Evolutionary conservation across 306 rosid species (phyloP).

Genomic region (Vachellia collinsii): DNA sequence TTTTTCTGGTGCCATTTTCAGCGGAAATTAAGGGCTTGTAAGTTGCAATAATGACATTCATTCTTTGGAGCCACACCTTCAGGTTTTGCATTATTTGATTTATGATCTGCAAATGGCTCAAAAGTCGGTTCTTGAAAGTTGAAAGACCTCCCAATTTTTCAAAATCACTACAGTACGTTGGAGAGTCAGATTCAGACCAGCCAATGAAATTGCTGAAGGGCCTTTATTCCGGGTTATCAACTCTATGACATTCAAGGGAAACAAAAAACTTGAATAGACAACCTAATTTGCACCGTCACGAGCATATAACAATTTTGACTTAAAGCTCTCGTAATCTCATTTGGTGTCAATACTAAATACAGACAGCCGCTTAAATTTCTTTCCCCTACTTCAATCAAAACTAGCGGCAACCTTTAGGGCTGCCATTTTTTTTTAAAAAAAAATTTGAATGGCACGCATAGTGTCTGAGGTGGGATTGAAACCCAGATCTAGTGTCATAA

Average conservation of each 20-base stretch:
- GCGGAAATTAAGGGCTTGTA: background rate
- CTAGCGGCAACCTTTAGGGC: background rate
- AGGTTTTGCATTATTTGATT: background rate
- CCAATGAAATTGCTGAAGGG: background rate
- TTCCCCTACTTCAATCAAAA: background rate
- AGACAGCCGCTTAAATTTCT: background rate
- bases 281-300: background rate
- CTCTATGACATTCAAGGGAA: background rate
- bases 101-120: background rate
- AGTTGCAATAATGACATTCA: background rate
- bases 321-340: background rate
- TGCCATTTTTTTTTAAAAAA: background rate
- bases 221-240: background rate
- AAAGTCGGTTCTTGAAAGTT: background rate
- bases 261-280: background rate
- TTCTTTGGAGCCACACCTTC: background rate
- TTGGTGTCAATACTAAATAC: background rate
- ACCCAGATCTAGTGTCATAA: too few species aligned
- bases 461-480: too few species aligned
- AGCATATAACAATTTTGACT: background rate
- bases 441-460: too few species aligned
- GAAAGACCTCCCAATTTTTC: background rate
- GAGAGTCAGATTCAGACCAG: background rate
- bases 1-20: background rate
- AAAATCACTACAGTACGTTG: background rate